phyloP scores from a whole-genome alignment of 768 basidiomycete genomes.

The Auricularia auricula-judae region DNA sequence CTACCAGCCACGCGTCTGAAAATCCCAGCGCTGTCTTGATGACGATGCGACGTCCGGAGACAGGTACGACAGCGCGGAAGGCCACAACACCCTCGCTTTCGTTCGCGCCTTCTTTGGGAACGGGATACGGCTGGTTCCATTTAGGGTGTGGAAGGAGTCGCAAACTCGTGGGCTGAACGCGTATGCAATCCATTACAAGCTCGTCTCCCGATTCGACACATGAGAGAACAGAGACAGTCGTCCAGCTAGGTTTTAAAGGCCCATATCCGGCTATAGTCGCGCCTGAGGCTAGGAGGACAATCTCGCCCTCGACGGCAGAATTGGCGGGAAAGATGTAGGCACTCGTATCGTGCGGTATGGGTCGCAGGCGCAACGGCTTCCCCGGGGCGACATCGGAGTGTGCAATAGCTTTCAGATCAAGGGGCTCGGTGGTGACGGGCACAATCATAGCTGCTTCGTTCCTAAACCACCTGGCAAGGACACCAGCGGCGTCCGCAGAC shows the following conservation, averaged over 20 bases:
- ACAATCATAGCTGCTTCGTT: neutral
- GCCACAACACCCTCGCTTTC: constrained; percentile 66
- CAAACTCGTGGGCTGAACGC: constrained; percentile 31
- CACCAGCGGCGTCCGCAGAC: constrained; percentile 17
- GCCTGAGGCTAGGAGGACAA: neutral
- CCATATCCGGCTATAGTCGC: neutral
- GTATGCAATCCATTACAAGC: constrained; percentile 4
- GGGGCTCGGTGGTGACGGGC: neutral
- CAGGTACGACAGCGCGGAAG: constrained; percentile 19
- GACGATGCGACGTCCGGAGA: neutral
- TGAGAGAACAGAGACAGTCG: constrained; percentile 29
- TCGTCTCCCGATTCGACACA: constrained; percentile 24
- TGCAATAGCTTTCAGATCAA: neutral
- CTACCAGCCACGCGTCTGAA: neutral
- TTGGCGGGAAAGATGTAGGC: neutral
- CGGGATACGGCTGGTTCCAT: constrained; percentile 45
- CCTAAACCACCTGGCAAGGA: constrained; percentile 59
- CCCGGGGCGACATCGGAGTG: neutral
- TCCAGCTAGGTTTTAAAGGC: neutral
- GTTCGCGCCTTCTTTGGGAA: constrained; percentile 55
- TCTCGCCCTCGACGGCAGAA: neutral
- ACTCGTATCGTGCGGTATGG: neutral
- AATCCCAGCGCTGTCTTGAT: neutral
- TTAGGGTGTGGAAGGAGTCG: constrained; percentile 55
- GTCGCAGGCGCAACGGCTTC: neutral